Evolutionary conservation across 495 filamentous ascomycete genomes (phyloP), one percentile per base, ranked within the genome.

Genomic region (Talaromyces adpressus): DNA sequence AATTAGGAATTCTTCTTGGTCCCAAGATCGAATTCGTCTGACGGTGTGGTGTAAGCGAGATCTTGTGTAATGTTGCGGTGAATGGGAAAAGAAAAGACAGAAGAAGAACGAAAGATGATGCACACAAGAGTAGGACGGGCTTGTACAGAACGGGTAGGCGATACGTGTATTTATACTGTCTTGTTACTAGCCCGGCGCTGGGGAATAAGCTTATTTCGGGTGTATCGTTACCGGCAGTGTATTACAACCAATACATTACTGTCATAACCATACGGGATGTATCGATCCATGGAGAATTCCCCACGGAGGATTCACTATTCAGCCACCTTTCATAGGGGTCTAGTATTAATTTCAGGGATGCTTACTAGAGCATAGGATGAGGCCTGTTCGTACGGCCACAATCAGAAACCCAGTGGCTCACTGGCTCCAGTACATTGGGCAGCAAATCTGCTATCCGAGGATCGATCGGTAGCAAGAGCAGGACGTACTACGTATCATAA

Each of bases 61-160:
- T 56, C 52, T 56, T 56, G 52, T 56, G 52, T 56, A 56, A 56
- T 18, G n/a, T 14, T 20, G 45, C 45, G 45, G 45, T 49, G 45
- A 49, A 49, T 49, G 45, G 45, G n/a, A 49, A 20, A 20, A 49
- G 45, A 49, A 20, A 18, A 49, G 6, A 49, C 45, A 9, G 16
- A 49, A 4, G 5, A 49, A 4, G 5, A 5, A 20, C 16, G 6
- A 16, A 12, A 9, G 27, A 27, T 27, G 27, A 27, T 27, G 5
- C 27, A 4, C n/a, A 20, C n/a, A n/a, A n/a, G 45, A 36, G 32
- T 36, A 36, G 32, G 32, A 36, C 32, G 7, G 29, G 1, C 29
- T 7, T 30, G 29, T n/a, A 45, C 41, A 45, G 18, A 36, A 18
- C n/a, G 45, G n/a, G 45, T 49, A 47, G 7, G 41, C 4, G 4